phyloP scores from a whole-genome alignment of 1,284 basidiomycete species.

The Ceratobasidium sp. region DNA sequence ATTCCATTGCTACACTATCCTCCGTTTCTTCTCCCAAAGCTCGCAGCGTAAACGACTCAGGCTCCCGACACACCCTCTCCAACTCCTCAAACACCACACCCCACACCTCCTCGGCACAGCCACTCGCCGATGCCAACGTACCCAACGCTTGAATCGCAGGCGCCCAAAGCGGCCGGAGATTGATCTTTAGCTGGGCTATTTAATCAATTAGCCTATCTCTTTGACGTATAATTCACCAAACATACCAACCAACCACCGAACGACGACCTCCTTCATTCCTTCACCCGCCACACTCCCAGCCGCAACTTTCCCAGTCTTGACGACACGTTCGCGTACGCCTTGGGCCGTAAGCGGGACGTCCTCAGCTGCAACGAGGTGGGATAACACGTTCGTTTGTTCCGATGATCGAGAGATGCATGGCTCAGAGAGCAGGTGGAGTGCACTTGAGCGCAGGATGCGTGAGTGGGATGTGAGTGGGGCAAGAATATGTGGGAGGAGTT shows the following conservation, averaged over 20 bases:
- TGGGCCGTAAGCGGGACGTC: conserved; percentile 79
- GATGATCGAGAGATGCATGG: conserved; percentile 38
- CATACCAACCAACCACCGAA: conserved; percentile 76
- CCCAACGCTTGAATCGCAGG: conserved; percentile 82
- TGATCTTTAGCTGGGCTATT: conserved; percentile 91
- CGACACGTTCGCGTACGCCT: conserved; percentile 84
- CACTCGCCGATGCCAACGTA: conserved; percentile 64
- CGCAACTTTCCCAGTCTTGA: conserved; percentile 69
- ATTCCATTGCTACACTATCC: conserved; percentile 53
- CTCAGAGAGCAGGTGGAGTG: conserved; percentile 57
- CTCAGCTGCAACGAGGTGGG: conserved; percentile 79
- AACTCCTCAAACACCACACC: conserved; percentile 75
- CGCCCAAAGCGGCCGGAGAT: conserved; percentile 88
- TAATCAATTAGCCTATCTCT: not conserved
- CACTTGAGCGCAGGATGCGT: conserved; percentile 50
- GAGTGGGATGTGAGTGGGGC: conserved; percentile 30
- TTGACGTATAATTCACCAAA: conserved; percentile 36
- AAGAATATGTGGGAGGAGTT: conserved; percentile 37
- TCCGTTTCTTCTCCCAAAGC: conserved; percentile 51
- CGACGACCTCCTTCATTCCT: conserved; percentile 67
- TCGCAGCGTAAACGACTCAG: conserved; percentile 18
- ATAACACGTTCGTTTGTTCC: conserved; percentile 61
- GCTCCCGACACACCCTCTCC: conserved; percentile 53
- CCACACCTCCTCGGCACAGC: conserved; percentile 81
- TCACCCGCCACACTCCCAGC: conserved; percentile 62